phyloP scores from a whole-genome alignment of 306 rosid species.

The Gastrolobium villosum region DNA sequence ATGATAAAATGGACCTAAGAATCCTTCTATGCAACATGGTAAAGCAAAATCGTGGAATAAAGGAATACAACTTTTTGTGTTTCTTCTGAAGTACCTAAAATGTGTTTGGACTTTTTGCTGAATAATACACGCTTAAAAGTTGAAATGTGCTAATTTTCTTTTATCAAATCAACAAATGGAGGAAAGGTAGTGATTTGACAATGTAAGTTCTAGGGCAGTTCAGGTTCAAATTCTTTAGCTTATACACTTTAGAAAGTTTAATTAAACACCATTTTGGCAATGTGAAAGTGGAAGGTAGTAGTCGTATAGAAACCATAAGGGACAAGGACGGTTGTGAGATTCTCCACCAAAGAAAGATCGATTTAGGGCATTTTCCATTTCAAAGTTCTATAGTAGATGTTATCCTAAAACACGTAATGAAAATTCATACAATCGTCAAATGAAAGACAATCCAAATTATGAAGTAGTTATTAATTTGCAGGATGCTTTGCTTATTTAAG shows the following conservation, averaged over 20 bases:
- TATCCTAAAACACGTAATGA: not conserved
- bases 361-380: constrained; percentile 11
- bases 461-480: constrained; percentile 14
- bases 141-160: not conserved
- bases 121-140: not conserved
- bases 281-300: not conserved
- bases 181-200: constrained; percentile 26
- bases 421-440: not conserved
- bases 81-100: not conserved
- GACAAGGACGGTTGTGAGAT: not conserved
- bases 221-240: not conserved
- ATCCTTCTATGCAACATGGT: not conserved
- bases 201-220: not conserved
- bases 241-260: no score
- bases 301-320: not conserved
- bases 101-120: constrained; percentile 14
- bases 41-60: constrained; percentile 16
- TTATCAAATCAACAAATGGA: constrained; percentile 14
- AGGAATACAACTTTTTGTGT: not conserved
- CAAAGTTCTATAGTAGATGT: not conserved
- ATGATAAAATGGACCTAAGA: constrained; percentile 2
- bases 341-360: not conserved
- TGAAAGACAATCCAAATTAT: not conserved
- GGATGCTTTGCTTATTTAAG: not conserved
- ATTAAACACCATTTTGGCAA: not conserved